Base-by-base conservation (phyloP, 306 rosid species). In the Clitoria ternatea region DNA sequence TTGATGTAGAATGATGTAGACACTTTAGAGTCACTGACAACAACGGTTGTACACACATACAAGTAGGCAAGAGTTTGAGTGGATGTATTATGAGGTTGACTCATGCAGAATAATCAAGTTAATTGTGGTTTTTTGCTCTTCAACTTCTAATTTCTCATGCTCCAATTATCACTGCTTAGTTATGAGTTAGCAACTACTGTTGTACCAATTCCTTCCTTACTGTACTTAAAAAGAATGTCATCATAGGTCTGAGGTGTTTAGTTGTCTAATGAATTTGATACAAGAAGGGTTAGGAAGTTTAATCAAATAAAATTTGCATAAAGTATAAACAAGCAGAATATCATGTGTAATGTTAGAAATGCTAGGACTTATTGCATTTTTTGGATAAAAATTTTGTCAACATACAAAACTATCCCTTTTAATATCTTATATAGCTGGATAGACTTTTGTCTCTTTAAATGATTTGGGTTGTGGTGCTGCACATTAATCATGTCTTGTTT, bases 1-100 rank as follows among this genome's bases (percentile, higher is more conserved):
- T 14, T 36, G 85, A 73, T 37, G 36, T 22, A 56, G 84, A 86
- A 53, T 87, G 84, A 87, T 62, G 56, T 69, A 40, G 61, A 65
- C 61, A 70, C 74, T 61, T 55, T 43, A 24, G 53, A 68, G 55
- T 48, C 33, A 50, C 75, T 69, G 74, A 71, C 76, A 13, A 7
- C 72, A 57, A 33, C 20, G 66, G 65, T 66, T 54, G 72, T 59
- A 76, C 74, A 73, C 76, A 44, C 73, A 49, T 62, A 44, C 74
- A 78, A 32, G 30, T 77, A 56, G 74, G 56, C 26, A 44, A 12
- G 48, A 43, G 32, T 53, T 78, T 72, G 32, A 64, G 78, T 33
- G 63, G 59, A 35, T 70, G 72, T 75, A 32, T 42, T 57, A 36
- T 72, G 72, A 57, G 20, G 69, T 65, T 75, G 43, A n/a, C 79